Evolutionary conservation across 306 rosid genomes (phyloP).

Genomic region (Medicago lupulina): DNA sequence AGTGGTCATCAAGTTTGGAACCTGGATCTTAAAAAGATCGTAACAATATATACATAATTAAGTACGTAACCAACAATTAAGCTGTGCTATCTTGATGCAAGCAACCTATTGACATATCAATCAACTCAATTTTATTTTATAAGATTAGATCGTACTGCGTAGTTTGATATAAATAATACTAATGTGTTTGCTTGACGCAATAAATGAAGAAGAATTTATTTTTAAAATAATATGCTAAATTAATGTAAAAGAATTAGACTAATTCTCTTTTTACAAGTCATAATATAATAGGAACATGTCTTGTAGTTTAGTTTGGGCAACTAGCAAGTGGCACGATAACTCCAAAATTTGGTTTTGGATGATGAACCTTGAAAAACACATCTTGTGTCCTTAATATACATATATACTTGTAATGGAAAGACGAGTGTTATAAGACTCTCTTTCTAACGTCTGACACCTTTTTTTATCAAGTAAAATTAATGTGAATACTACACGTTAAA

Average conservation of each 20-base stretch:
- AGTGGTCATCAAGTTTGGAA: constrained; percentile 37
- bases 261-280: neutral
- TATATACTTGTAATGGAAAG: neutral
- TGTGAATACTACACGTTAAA: too few relatives aligned
- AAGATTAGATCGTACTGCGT: constrained; percentile 11
- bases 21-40: constrained; percentile 23
- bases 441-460: too few relatives aligned
- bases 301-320: constrained; percentile 13
- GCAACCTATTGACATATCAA: constrained; percentile 36
- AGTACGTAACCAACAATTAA: constrained; percentile 43
- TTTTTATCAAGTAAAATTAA: too few relatives aligned
- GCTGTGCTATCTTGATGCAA: constrained; percentile 37
- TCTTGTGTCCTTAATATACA: neutral
- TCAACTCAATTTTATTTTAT: constrained; percentile 24
- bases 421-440: too few relatives aligned
- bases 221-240: neutral
- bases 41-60: constrained; percentile 7
- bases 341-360: constrained; percentile 5
- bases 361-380: constrained; percentile 19
- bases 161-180: constrained; percentile 22
- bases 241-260: constrained; percentile 1
- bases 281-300: neutral
- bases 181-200: constrained; percentile 38
- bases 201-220: constrained; percentile 13
- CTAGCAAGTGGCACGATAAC: neutral